Evolutionary conservation across 192 early-diverging fungal species (phyloP).

Genomic region (Phycomyces nitens): DNA sequence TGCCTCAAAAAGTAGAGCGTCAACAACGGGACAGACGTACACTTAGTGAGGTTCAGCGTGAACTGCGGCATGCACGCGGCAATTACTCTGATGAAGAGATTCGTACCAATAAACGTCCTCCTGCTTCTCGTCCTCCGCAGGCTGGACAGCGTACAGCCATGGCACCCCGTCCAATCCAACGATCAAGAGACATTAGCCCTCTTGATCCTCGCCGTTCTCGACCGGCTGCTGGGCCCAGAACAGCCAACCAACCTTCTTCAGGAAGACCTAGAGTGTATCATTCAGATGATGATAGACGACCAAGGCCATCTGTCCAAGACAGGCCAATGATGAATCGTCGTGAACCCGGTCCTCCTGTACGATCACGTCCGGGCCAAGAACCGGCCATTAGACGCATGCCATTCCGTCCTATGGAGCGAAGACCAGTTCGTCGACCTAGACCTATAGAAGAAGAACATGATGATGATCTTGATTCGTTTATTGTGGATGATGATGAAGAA

Average conservation of each 20-base stretch:
- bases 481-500: conserved; percentile 36
- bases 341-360: background rate
- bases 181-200: no score
- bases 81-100: conserved; percentile 12
- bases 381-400: conserved; percentile 18
- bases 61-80: conserved; percentile 13
- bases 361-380: background rate
- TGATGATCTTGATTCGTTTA: conserved; percentile 30
- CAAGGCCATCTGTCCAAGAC: background rate
- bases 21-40: conserved; percentile 28
- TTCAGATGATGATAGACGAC: no score
- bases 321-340: conserved; percentile 1
- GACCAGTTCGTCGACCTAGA: background rate
- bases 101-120: conserved; percentile 3
- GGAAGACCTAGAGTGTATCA: no score
- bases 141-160: no score
- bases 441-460: conserved; percentile 28
- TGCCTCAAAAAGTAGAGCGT: conserved; percentile 17
- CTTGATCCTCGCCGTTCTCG: no score
- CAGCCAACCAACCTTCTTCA: no score
- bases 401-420: conserved; percentile 4
- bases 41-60: conserved; percentile 29
- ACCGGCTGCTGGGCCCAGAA: no score
- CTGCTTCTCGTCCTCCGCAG: background rate
- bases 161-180: no score